Base-by-base conservation (phyloP, 306 rosid genomes). In the Prinsepia uniflora region DNA sequence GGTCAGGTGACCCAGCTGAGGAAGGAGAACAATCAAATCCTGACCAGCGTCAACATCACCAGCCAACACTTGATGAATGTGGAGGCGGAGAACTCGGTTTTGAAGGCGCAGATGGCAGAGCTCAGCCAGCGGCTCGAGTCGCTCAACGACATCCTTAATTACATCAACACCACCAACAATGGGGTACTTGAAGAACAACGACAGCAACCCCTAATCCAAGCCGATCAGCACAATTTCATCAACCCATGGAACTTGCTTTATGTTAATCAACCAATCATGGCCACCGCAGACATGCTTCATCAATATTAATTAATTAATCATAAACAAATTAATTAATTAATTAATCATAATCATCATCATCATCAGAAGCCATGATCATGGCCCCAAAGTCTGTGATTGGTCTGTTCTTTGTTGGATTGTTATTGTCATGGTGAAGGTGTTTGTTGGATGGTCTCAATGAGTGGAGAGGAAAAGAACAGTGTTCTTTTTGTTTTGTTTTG, bases 231-330 rank as follows among this genome's bases (percentile, higher is more conserved):
- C 6, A 77, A 53, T 58, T 86, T 78, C 73, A 72, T 84, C 78
- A 81, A 82, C 65, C 82, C 84, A 36, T 66, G 78, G 82, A 86
- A 85, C 79, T 49, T 87, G 79, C 54, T 79, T 8, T 65, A 64
- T 57, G 68, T 74, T 10, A 88, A 85, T 69, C 98, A 87, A 62
- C 97, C 97, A 72, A 85, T 93, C 61, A 70, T 80, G 87, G 93
- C 90, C 45, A 63, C 88, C 39, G 82, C 88, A 10, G 84, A 88
- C 74, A 85, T 92, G 79, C 78, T 86, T 67, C 82, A 56, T 70
- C 83, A 56, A 70, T 85, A 86, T 74, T 85, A 78, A 12, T 10
- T 75, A 76, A 67, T 17, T 19, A 64, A 34, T 8, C 62, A 30
- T 24, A 2, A 24, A 24, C 34, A 20, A 46, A n/a, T n/a, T n/a